Conservation (phyloP, 352 stramenopile genomes). For the Globisporangium sylvaticum region DNA sequence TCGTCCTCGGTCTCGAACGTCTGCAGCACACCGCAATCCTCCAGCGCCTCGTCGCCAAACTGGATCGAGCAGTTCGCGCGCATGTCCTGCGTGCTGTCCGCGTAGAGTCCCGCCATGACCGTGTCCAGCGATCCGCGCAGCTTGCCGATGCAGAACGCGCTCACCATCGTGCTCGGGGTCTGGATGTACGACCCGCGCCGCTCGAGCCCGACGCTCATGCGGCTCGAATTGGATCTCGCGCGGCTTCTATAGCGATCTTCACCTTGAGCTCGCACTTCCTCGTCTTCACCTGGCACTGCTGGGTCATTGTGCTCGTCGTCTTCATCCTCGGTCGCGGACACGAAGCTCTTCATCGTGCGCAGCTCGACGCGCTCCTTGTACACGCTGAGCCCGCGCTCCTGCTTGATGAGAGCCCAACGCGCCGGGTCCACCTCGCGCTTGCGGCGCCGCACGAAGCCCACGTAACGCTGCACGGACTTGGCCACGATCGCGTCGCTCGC, state of each 20-base stretch:
- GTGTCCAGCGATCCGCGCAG: constrained; percentile 40
- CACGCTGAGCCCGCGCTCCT: constrained; percentile 39
- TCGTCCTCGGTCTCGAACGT: constrained; percentile 31
- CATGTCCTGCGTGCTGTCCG: constrained; percentile 33
- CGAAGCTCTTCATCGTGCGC: constrained; percentile 11
- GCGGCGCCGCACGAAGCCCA: constrained; percentile 38
- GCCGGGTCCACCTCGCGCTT: constrained; percentile 30
- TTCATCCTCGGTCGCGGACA: background rate
- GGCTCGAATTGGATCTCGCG: background rate
- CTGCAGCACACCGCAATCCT: constrained; percentile 47
- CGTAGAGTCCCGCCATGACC: constrained; percentile 51
- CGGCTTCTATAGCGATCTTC: background rate
- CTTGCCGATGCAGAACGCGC: constrained; percentile 48
- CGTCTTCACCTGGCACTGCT: background rate
- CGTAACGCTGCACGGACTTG: constrained; percentile 48
- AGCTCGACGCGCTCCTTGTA: constrained; percentile 49
- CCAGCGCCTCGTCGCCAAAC: constrained; percentile 29
- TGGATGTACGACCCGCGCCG: constrained; percentile 14
- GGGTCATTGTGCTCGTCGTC: background rate
- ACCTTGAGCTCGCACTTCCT: constrained; percentile 15
- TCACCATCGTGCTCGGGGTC: constrained; percentile 36
- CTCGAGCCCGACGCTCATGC: background rate
- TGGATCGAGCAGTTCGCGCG: constrained; percentile 43
- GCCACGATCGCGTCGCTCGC: constrained; percentile 53
- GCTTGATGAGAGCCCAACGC: constrained; percentile 39